These are phyloP conservation scores for Metschnikowia colocasiae DNA, from an alignment of 805 yeast species.

Conservation along the genomic window DNA sequence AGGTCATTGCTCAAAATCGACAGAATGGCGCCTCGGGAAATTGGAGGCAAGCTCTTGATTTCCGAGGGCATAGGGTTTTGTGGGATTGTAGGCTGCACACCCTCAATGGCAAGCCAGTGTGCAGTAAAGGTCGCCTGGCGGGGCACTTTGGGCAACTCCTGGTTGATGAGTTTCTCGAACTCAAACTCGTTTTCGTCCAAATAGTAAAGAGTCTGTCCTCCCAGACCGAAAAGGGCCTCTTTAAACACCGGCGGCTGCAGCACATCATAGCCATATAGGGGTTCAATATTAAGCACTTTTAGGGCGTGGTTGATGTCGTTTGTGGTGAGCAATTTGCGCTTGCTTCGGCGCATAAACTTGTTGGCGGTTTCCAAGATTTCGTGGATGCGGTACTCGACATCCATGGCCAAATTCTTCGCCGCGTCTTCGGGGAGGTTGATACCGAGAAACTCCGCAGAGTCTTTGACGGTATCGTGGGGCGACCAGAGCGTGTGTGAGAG, in stretches of 20 bases:
- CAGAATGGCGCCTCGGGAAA: constrained; percentile 74
- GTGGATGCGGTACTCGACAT: constrained; percentile 95
- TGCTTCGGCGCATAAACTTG: constrained; percentile 93
- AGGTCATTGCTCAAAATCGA: constrained; percentile 42
- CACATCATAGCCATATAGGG: constrained; percentile 82
- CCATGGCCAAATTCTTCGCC: constrained; percentile 94
- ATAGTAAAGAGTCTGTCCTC: constrained; percentile 91
- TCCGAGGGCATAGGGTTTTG: constrained; percentile 89
- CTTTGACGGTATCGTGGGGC: constrained; percentile 93
- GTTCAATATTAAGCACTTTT: constrained; percentile 85
- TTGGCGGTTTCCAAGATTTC: constrained; percentile 94
- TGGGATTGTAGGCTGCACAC: constrained; percentile 96
- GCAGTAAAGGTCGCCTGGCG: constrained; percentile 89
- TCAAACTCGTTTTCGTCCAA: constrained; percentile 91
- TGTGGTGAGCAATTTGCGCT: constrained; percentile 75
- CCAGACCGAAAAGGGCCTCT: constrained; percentile 78
- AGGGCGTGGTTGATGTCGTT: constrained; percentile 80
- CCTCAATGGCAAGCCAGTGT: constrained; percentile 97
- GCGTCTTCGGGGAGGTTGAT: constrained; percentile 85
- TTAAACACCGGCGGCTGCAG: constrained; percentile 70
- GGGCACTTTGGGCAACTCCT: constrained; percentile 93
- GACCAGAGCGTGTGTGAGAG: constrained; percentile 93
- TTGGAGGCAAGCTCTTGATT: constrained; percentile 71
- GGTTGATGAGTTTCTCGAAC: constrained; percentile 87
- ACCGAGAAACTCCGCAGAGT: constrained; percentile 91